These are phyloP conservation scores for Dichomitus squalens DNA, from an alignment of 1,284 basidiomycete genomes.

Conservation along the genomic window DNA sequence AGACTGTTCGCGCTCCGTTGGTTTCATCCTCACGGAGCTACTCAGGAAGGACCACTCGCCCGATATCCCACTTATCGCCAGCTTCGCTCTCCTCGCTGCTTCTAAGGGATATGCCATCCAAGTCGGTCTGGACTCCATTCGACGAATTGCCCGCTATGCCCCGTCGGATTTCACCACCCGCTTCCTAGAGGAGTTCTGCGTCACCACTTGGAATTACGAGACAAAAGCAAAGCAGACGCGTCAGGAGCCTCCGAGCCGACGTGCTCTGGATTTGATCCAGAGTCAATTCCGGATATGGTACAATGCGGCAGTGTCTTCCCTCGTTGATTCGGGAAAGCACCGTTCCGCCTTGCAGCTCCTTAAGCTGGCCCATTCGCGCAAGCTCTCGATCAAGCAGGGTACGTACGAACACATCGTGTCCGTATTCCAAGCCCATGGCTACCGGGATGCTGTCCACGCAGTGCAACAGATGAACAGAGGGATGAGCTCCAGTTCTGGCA, in stretches of 20 bases:
- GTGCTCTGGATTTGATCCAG: neutral
- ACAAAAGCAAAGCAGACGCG: neutral
- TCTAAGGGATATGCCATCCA: conserved; percentile 30
- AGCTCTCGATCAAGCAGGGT: conserved; percentile 11
- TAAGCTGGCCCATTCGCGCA: conserved; percentile 14
- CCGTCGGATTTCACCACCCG: conserved; percentile 10
- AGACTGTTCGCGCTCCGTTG: neutral
- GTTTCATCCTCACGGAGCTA: conserved; percentile 14
- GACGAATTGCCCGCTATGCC: conserved; percentile 26
- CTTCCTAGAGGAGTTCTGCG: conserved; percentile 28
- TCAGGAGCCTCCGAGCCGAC: neutral
- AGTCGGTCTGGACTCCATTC: conserved; percentile 16
- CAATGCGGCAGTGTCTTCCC: conserved; percentile 22
- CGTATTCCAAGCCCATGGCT: neutral
- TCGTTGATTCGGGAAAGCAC: conserved; percentile 15
- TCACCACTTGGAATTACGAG: conserved; percentile 1
- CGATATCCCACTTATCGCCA: conserved; percentile 28
- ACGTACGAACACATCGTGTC: neutral
- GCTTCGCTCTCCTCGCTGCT: conserved; percentile 30
- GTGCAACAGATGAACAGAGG: too few species aligned
- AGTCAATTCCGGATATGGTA: conserved; percentile 15
- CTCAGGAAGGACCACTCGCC: conserved; percentile 13
- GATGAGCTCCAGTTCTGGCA: too few species aligned
- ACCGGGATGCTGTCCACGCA: neutral
- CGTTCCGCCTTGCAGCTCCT: conserved; percentile 23